Evolutionary conservation across 805 yeast species (phyloP).

Genomic region (Isabelozyma heimii): DNA sequence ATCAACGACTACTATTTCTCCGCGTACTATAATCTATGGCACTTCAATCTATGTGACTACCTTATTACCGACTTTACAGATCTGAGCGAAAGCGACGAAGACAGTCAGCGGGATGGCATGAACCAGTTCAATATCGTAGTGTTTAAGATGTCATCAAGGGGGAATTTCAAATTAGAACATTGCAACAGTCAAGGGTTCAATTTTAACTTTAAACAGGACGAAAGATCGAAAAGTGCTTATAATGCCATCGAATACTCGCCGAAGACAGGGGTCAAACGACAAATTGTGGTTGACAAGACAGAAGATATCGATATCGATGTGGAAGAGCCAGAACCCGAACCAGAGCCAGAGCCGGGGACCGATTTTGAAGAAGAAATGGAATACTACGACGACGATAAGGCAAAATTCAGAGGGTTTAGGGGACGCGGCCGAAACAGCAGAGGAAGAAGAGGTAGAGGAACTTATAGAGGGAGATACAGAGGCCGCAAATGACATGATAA

Average conservation of each 20-base stretch:
- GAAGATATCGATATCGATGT: conserved; percentile 1
- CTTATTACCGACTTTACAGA: conserved; percentile 8
- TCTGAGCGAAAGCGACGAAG: conserved; percentile 1
- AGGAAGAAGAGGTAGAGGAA: conserved; percentile 12
- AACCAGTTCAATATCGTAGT: conserved; percentile 41
- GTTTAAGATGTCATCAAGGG: conserved; percentile 39
- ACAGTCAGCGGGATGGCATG: not conserved
- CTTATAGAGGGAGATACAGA: conserved; percentile 7
- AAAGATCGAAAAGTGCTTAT: conserved; percentile 1
- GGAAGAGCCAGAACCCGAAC: not conserved
- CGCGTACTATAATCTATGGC: conserved; percentile 75
- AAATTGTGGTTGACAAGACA: not conserved
- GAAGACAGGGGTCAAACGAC: conserved; percentile 4
- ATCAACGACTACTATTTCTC: conserved; percentile 60
- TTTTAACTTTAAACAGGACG: conserved; percentile 45
- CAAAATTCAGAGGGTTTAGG: not conserved
- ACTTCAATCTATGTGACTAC: conserved; percentile 66
- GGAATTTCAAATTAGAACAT: conserved; percentile 48
- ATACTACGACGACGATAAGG: conserved; percentile 2
- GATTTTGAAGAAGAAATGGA: conserved; percentile 4
- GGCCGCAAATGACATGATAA: conserved; percentile 9
- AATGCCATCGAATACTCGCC: conserved; percentile 7
- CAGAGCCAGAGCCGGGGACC: not conserved
- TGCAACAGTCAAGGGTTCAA: conserved; percentile 62
- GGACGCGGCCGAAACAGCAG: conserved; percentile 6